Conservation (phyloP, 306 rosid species). For the Sicyos baderoa region DNA sequence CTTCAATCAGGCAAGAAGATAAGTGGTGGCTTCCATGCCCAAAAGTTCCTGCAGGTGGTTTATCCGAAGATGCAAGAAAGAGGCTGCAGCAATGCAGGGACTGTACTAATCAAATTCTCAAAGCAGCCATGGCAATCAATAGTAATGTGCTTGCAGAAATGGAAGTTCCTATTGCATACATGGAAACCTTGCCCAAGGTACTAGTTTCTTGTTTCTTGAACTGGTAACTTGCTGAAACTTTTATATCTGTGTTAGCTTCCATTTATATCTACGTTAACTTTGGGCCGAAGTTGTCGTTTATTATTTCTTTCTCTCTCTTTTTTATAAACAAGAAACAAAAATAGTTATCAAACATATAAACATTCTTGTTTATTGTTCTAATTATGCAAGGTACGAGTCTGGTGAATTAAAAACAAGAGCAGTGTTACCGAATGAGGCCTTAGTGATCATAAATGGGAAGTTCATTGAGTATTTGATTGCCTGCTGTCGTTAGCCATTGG, state of each 20-base stretch:
- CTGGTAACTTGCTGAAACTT: not conserved
- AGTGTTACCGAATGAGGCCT: too few relatives aligned
- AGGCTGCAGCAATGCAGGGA: slow-evolving; percentile 90
- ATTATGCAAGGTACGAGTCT: too few relatives aligned
- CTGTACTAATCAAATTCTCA: slow-evolving; percentile 74
- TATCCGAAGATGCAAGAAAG: slow-evolving; percentile 63
- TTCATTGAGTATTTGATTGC: not conserved
- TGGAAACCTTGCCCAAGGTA: slow-evolving; percentile 80
- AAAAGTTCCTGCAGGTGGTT: slow-evolving; percentile 65
- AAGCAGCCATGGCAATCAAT: slow-evolving; percentile 90
- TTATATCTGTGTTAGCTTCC: not conserved
- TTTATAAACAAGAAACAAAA: too few relatives aligned
- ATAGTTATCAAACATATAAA: too few relatives aligned
- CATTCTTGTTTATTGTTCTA: too few relatives aligned
- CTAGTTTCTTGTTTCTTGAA: slow-evolving; percentile 4
- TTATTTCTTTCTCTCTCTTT: too few relatives aligned
- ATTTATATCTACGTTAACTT: not conserved
- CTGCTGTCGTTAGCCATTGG: not conserved
- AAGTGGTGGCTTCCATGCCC: slow-evolving; percentile 99
- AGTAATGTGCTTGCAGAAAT: slow-evolving; percentile 79
- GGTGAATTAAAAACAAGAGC: too few relatives aligned
- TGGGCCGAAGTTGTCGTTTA: too few relatives aligned
- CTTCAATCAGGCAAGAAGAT: slow-evolving; percentile 87
- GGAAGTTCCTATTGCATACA: slow-evolving; percentile 66
- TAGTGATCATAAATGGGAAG: not conserved